Conservation (phyloP, 768 basidiomycete species). For the Naematelia encephala region DNA sequence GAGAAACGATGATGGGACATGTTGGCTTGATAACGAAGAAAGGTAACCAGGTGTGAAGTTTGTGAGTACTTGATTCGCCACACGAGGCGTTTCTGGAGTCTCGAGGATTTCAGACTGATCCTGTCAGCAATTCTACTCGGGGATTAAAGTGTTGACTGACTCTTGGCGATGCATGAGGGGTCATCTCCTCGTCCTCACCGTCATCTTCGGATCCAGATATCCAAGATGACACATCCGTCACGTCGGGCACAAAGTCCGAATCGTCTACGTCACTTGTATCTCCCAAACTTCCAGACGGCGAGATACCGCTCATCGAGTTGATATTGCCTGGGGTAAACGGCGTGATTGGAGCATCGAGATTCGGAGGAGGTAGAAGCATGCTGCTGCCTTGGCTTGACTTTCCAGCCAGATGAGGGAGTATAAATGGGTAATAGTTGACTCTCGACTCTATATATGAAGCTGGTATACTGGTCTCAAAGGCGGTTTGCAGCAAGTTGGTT, state of each 20-base stretch:
- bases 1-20: neutral
- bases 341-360: neutral
- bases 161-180: neutral
- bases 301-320: neutral
- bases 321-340: neutral
- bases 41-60: conserved; percentile 7
- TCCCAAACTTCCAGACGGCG: neutral
- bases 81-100: neutral
- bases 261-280: neutral
- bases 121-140: too few relatives aligned
- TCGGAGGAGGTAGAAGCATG: neutral
- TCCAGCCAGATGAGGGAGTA: neutral
- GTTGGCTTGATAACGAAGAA: conserved; percentile 8
- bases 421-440: neutral
- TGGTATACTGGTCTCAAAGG: neutral
- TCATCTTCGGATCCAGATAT: too few relatives aligned
- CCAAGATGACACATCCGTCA: neutral
- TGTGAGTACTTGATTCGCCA: neutral
- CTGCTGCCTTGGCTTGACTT: neutral
- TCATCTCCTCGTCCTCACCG: neutral
- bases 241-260: neutral
- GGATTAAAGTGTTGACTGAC: too few relatives aligned
- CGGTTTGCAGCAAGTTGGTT: neutral
- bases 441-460: neutral
- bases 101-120: neutral